Percentiles rank a stretch among this genome's conserved stretches.
phyloP scores from a whole-genome alignment of 768 basidiomycete genomes.

The Mycena sanguinolenta region DNA sequence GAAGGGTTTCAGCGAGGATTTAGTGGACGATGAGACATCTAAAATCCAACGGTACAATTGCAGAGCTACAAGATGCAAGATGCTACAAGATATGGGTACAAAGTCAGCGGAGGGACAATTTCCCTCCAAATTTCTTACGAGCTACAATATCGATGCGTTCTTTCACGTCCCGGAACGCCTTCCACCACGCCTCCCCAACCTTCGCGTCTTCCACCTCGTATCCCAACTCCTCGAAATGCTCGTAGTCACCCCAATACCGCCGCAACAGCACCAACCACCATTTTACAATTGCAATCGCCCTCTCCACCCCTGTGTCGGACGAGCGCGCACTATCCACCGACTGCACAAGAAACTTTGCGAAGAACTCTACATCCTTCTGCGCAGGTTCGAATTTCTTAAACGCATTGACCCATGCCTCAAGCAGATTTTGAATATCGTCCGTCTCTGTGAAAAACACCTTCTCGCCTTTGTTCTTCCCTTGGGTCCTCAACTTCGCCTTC shows the following conservation, averaged over 20 bases:
- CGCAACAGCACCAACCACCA: conserved; percentile 87
- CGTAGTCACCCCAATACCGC: conserved; percentile 71
- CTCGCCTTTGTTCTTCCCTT: conserved; percentile 62
- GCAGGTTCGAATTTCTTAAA: conserved; percentile 76
- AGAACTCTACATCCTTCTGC: conserved; percentile 79
- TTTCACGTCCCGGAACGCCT: conserved; percentile 79
- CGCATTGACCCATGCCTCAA: conserved; percentile 82
- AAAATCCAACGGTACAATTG: no score
- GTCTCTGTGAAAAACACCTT: conserved; percentile 73
- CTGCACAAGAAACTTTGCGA: conserved; percentile 79
- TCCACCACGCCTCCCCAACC: conserved; percentile 87
- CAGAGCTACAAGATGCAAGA: not conserved
- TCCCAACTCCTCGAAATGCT: conserved; percentile 56
- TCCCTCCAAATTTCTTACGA: conserved; percentile 79
- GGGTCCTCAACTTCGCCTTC: conserved; percentile 68
- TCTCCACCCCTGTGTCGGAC: conserved; percentile 74
- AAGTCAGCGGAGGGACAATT: conserved; percentile 68
- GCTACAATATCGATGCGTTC: conserved; percentile 73
- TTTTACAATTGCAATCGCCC: conserved; percentile 77
- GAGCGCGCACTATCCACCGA: conserved; percentile 70
- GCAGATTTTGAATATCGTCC: conserved; percentile 77
- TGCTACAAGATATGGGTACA: conserved; percentile 43
- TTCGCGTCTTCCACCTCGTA: conserved; percentile 46
- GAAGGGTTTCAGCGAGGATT: no score
- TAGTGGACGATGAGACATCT: no score